These are phyloP conservation scores for Trypanosoma platydactyli DNA, from an alignment of 208 protist genomes.

Conservation along the genomic window DNA sequence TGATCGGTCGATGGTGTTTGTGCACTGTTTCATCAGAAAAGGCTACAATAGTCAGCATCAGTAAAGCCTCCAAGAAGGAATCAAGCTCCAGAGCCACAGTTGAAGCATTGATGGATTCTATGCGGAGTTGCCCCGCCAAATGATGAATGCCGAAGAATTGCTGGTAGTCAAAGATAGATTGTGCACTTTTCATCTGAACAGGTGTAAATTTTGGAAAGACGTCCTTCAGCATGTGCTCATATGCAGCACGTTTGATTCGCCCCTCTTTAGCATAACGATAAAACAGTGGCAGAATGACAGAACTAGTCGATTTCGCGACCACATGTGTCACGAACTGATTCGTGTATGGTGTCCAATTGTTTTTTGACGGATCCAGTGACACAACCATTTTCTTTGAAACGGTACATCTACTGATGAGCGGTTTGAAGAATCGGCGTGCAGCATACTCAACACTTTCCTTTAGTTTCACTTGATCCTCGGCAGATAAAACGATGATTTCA, in stretches of 20 bases:
- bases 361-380: conserved; percentile 46
- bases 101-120: conserved; percentile 1
- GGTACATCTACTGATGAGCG: conserved; percentile 51
- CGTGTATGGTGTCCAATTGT: conserved; percentile 63
- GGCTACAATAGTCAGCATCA: conserved; percentile 81
- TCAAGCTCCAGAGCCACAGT: conserved; percentile 42
- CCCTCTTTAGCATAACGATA: conserved; percentile 42
- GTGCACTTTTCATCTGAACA: conserved; percentile 49
- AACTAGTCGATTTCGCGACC: conserved; percentile 40
- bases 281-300: conserved; percentile 72
- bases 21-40: conserved; percentile 64
- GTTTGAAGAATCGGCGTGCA: conserved; percentile 54
- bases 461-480: conserved; percentile 65
- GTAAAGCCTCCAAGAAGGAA: conserved; percentile 74
- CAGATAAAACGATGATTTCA: conserved; percentile 60
- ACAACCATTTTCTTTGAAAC: conserved; percentile 55
- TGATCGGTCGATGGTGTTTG: conserved; percentile 60
- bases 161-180: conserved; percentile 61
- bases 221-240: conserved; percentile 51
- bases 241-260: conserved; percentile 52
- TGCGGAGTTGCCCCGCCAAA: conserved; percentile 25
- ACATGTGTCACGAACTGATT: conserved; percentile 72
- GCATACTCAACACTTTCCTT: conserved; percentile 69
- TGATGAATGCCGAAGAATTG: conserved; percentile 56
- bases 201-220: conserved; percentile 49